These are phyloP conservation scores for Pichia gijzeniarum DNA, from an alignment of 805 yeast genomes.

Conservation along the genomic window DNA sequence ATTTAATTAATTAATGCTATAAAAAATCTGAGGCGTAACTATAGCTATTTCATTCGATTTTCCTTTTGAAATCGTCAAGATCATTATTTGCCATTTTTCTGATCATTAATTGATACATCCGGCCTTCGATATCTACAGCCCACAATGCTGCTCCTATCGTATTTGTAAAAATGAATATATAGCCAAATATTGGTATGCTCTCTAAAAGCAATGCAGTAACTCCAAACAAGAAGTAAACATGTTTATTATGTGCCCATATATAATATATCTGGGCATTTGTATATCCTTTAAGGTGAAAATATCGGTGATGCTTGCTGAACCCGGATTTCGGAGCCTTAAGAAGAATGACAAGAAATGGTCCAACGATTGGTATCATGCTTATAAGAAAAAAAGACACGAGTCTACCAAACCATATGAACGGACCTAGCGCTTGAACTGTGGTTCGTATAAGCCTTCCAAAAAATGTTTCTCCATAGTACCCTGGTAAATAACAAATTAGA, in stretches of 20 bases:
- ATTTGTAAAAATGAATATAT: conserved; percentile 52
- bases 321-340: conserved; percentile 53
- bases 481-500: conserved; percentile 19
- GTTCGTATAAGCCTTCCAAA: conserved; percentile 19
- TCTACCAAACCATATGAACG: conserved; percentile 37
- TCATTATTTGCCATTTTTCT: not conserved
- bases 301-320: conserved; percentile 44
- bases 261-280: conserved; percentile 35
- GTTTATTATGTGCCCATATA: conserved; percentile 30
- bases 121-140: conserved; percentile 39
- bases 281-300: conserved; percentile 50
- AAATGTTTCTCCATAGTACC: conserved; percentile 25
- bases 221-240: conserved; percentile 43
- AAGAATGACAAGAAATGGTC: conserved; percentile 47
- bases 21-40: no score
- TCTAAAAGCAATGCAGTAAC: conserved; percentile 45
- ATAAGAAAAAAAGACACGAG: conserved; percentile 33
- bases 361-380: conserved; percentile 49
- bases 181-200: conserved; percentile 45
- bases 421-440: conserved; percentile 18
- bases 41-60: not conserved
- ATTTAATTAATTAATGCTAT: not conserved
- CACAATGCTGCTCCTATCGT: conserved; percentile 60
- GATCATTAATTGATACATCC: not conserved
- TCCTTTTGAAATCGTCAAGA: not conserved